Evolutionary conservation across 306 rosid species (phyloP), one percentile per base, ranked within the genome.

Genomic region (Castanea crenata): DNA sequence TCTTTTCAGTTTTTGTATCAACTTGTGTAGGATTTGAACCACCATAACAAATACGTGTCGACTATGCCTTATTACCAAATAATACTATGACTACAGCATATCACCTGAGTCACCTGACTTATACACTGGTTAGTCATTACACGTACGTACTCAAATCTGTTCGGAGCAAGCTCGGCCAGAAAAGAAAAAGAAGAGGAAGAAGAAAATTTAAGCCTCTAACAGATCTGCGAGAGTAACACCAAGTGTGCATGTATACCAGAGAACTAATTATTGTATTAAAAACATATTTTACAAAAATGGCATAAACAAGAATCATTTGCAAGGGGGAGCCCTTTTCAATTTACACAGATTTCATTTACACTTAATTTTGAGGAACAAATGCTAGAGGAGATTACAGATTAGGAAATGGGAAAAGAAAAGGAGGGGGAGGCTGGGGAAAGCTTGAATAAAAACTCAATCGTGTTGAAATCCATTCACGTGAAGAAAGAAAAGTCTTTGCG

Each of bases 291-390:
- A 92, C 92, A 90, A 86, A 78, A 74, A 81, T 77, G 58, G 64
- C 77, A 76, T 74, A 49, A 75, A 81, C 82, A 85, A 81, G 41
- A 89, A 91, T 84, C 82, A 78, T 81, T 80, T 76, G 75, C 81
- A 69, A 78, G 80, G 75, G 77, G 69, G 21, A 73, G 75, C 69
- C 55, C 80, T 77, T 46, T 79, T 77, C 85, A 44, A 75, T 82
- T 86, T 88, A 73, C 83, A 88, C 90, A 84, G 74, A 86, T 80
- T 79, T 90, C 90, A 90, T 90, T 72, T 90, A 91, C 94, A 93
- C 84, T 86, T 84, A 78, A 84, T 86, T 75, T 79, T 73, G 73
- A 80, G 62, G 79, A 78, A 90, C 82, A 70, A 79, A 86, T 78
- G 83, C 76, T 79, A 78, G 78, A 55, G 18, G 84, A 65, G 85